Conservation (phyloP, 176 grass and related monocot species). For the Oryza rufipogon region DNA sequence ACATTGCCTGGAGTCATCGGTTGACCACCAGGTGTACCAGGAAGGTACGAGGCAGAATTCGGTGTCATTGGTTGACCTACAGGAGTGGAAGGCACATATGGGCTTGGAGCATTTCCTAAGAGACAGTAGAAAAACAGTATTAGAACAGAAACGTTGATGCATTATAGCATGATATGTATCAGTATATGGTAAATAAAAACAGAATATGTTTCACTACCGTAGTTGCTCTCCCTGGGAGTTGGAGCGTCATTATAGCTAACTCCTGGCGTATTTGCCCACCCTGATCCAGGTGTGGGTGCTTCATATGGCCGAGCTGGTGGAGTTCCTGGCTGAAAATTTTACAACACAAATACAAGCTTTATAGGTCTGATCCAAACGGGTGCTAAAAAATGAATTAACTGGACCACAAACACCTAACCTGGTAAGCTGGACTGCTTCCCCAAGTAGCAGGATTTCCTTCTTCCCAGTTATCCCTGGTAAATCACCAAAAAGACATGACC, state of each 20-base stretch:
- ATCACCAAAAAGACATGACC: slow-evolving; percentile 28
- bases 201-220: slow-evolving; percentile 63
- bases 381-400: slow-evolving; percentile 13
- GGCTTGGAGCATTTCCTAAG: slow-evolving; percentile 91
- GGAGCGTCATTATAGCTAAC: slow-evolving; percentile 81
- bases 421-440: slow-evolving; percentile 94
- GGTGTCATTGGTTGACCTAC: slow-evolving; percentile 96
- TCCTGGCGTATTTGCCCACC: slow-evolving; percentile 96
- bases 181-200: slow-evolving; percentile 22
- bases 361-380: slow-evolving; percentile 15
- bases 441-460: slow-evolving; percentile 94
- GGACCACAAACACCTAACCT: slow-evolving; percentile 52
- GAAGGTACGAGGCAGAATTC: slow-evolving; percentile 89
- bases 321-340: slow-evolving; percentile 77
- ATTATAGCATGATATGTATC: background rate
- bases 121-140: slow-evolving; percentile 31
- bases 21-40: slow-evolving; percentile 95
- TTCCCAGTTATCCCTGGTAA: slow-evolving; percentile 96
- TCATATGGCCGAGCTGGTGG: slow-evolving; percentile 93
- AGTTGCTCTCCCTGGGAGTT: slow-evolving; percentile 86
- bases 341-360: background rate
- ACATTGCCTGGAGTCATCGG: slow-evolving; percentile 98
- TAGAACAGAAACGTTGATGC: slow-evolving; percentile 1
- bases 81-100: slow-evolving; percentile 89
- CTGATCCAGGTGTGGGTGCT: slow-evolving; percentile 96